Conservation (phyloP, 2,329 filamentous ascomycete genomes). For the Thelonectria blattea region DNA sequence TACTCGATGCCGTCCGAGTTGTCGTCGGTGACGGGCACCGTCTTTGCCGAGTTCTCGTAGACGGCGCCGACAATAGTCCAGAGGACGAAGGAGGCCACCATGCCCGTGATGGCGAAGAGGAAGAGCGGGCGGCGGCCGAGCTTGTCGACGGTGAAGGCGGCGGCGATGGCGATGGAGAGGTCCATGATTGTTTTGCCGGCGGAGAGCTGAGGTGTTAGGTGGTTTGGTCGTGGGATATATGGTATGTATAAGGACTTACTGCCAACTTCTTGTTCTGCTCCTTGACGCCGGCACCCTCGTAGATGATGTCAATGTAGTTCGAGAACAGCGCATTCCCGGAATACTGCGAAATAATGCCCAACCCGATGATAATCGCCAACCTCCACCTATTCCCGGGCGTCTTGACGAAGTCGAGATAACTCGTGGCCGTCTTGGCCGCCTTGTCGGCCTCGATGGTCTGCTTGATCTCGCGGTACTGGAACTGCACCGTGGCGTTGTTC, state of each 20-base stretch:
- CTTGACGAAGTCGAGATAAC: slow-evolving; percentile 65
- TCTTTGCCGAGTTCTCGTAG: slow-evolving; percentile 52
- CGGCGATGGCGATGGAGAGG: slow-evolving; percentile 61
- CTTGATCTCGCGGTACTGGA: slow-evolving; percentile 71
- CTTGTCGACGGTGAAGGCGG: slow-evolving; percentile 56
- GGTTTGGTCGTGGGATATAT: background rate
- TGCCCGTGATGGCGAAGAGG: slow-evolving; percentile 55
- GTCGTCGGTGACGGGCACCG: slow-evolving; percentile 25
- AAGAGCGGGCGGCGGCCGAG: slow-evolving; percentile 61
- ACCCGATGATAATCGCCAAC: slow-evolving; percentile 64
- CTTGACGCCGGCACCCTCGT: slow-evolving; percentile 65
- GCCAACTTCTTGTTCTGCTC: slow-evolving; percentile 62
- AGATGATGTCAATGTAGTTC: slow-evolving; percentile 70
- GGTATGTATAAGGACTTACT: slow-evolving; percentile 40
- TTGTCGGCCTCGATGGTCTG: slow-evolving; percentile 66
- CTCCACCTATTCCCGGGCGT: slow-evolving; percentile 71
- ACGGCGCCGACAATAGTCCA: slow-evolving; percentile 61
- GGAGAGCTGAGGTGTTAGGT: slow-evolving; percentile 39
- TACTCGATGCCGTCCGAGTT: slow-evolving; percentile 36
- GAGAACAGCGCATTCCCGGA: slow-evolving; percentile 71
- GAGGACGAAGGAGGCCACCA: slow-evolving; percentile 54
- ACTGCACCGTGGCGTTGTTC: slow-evolving; percentile 66
- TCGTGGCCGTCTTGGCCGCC: slow-evolving; percentile 53
- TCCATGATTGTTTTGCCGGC: slow-evolving; percentile 66
- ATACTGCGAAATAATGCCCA: slow-evolving; percentile 72